Conservation (phyloP, 1,284 basidiomycete genomes). For the Cryptococcus sp. region DNA sequence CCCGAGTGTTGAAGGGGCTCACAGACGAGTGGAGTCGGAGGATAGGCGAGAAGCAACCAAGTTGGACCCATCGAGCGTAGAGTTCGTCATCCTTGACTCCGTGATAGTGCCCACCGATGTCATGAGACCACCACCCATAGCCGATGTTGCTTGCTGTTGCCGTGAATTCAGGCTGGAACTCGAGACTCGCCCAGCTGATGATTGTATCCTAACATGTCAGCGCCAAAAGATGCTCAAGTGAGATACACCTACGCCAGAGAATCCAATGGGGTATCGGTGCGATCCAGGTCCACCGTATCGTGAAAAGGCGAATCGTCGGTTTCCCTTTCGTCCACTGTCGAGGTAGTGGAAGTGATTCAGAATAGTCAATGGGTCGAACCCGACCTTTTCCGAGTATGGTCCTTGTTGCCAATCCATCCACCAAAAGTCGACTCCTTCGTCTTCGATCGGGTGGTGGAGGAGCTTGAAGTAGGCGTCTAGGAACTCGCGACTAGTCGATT, state of each 20-base stretch:
- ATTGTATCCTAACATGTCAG: slow-evolving; percentile 14
- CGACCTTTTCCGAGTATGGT: slow-evolving; percentile 8
- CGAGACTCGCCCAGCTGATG: slow-evolving; percentile 20
- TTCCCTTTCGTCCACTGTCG: slow-evolving; percentile 13
- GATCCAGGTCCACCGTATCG: slow-evolving; percentile 22
- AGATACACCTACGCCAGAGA: slow-evolving; percentile 15
- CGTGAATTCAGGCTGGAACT: slow-evolving; percentile 26
- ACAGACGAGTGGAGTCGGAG: slow-evolving; percentile 23
- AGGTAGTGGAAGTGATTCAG: slow-evolving; percentile 26
- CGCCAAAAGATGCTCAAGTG: not conserved
- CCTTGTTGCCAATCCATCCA: slow-evolving; percentile 31
- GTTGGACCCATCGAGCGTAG: slow-evolving; percentile 21
- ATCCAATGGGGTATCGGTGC: slow-evolving; percentile 26
- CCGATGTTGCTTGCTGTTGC: slow-evolving; percentile 24
- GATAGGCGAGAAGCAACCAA: slow-evolving; percentile 27
- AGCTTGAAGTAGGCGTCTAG: slow-evolving; percentile 17
- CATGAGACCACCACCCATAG: slow-evolving; percentile 23
- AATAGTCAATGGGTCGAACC: slow-evolving; percentile 22
- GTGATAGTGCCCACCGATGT: slow-evolving; percentile 23
- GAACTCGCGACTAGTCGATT: slow-evolving; percentile 16
- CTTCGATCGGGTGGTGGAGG: slow-evolving; percentile 18
- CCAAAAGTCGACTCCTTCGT: slow-evolving; percentile 28
- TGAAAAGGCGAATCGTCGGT: slow-evolving; percentile 17
- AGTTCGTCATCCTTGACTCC: slow-evolving; percentile 13
- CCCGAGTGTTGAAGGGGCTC: slow-evolving; percentile 21